Evolutionary conservation across 495 filamentous ascomycete species (phyloP).

Genomic region (Annulohypoxylon bovei): DNA sequence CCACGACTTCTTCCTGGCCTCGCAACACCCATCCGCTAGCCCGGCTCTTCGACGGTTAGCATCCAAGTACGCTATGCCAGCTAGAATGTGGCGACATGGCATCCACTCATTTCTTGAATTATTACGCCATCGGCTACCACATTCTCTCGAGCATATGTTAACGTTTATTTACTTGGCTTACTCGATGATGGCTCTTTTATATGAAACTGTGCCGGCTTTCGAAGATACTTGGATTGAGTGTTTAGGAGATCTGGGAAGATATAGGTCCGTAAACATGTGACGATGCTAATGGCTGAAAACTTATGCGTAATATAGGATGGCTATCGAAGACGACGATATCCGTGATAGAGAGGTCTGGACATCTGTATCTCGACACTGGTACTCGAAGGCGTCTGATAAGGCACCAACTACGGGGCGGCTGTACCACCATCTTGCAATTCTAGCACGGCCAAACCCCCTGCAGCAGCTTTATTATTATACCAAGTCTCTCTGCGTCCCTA

Average conservation of each 20-base stretch:
- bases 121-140: slow-evolving; percentile 73
- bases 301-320: slow-evolving; percentile 60
- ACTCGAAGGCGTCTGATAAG: slow-evolving; percentile 75
- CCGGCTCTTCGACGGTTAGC: slow-evolving; percentile 68
- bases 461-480: slow-evolving; percentile 77
- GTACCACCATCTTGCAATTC: slow-evolving; percentile 82
- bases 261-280: slow-evolving; percentile 36
- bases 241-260: slow-evolving; percentile 72
- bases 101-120: slow-evolving; percentile 84
- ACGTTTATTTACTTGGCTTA: slow-evolving; percentile 84
- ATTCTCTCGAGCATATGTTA: slow-evolving; percentile 80
- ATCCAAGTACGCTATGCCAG: slow-evolving; percentile 82
- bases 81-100: slow-evolving; percentile 84
- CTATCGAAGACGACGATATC: slow-evolving; percentile 74
- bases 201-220: slow-evolving; percentile 75
- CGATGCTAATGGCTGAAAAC: neutral
- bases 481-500: slow-evolving; percentile 53
- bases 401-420: slow-evolving; percentile 73
- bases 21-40: slow-evolving; percentile 77
- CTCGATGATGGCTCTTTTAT: slow-evolving; percentile 75
- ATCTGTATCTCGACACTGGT: slow-evolving; percentile 77
- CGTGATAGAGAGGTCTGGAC: slow-evolving; percentile 78
- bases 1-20: slow-evolving; percentile 83
- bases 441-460: slow-evolving; percentile 74
- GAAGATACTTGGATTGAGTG: slow-evolving; percentile 88